Conservation (phyloP, 1,284 basidiomycete species). For the Austroboletus novae-zelandiae region DNA sequence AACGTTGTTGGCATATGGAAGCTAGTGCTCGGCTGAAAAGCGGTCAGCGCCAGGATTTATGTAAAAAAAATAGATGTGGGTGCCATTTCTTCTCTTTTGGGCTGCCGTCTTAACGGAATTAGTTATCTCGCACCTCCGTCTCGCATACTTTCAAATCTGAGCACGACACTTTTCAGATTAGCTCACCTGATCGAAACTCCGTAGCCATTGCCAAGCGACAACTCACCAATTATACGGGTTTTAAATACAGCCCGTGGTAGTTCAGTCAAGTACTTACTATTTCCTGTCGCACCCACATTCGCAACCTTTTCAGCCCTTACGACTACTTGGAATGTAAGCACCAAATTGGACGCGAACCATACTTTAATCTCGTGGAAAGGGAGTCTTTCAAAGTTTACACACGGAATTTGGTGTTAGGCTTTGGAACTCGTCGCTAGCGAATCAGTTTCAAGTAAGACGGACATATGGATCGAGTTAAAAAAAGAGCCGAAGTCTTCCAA, state of each 20-base stretch:
- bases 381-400: not conserved
- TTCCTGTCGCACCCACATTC: too few species aligned
- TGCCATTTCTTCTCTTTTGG: not conserved
- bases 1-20: not conserved
- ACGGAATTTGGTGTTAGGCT: not conserved
- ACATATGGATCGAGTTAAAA: not conserved
- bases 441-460: not conserved
- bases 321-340: not conserved
- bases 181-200: too few species aligned
- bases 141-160: not conserved
- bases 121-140: not conserved
- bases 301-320: not conserved
- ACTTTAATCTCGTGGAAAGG: not conserved
- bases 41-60: not conserved
- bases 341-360: not conserved
- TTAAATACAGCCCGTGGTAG: too few species aligned
- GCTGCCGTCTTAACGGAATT: not conserved
- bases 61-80: not conserved
- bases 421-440: not conserved
- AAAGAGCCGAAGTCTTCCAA: not conserved
- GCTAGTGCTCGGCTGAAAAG: not conserved
- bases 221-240: too few species aligned
- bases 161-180: not conserved
- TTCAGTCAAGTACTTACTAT: too few species aligned
- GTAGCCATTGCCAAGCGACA: too few species aligned